phyloP scores from a whole-genome alignment of 164 flowering plant species.

The Macadamia tetraphylla region DNA sequence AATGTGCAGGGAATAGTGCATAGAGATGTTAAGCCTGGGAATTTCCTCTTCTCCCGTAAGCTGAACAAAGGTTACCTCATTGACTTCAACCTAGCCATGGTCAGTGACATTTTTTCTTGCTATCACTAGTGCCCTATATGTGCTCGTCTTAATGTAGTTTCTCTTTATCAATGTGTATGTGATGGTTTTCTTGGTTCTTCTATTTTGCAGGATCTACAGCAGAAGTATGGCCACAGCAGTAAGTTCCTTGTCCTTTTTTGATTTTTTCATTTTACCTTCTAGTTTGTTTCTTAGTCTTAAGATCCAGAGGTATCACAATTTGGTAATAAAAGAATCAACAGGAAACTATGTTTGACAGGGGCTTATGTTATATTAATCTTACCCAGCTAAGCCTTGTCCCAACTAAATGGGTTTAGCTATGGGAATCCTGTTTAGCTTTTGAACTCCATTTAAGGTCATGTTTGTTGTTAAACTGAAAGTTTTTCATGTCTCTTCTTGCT shows the following conservation, averaged over 20 bases:
- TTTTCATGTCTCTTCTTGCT: too few relatives aligned
- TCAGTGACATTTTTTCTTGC: constrained; percentile 28
- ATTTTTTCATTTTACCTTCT: background rate
- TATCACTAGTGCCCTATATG: constrained; percentile 1
- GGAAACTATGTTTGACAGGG: too few relatives aligned
- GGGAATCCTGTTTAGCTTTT: too few relatives aligned
- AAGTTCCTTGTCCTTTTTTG: constrained; percentile 21
- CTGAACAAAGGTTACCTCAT: constrained; percentile 78
- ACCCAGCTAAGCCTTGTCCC: too few relatives aligned
- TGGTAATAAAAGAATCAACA: background rate
- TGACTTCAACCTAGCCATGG: constrained; percentile 95
- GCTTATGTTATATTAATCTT: too few relatives aligned
- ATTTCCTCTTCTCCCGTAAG: constrained; percentile 79
- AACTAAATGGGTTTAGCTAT: too few relatives aligned
- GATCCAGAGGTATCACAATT: background rate
- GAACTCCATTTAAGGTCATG: too few relatives aligned
- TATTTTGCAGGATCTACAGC: constrained; percentile 59
- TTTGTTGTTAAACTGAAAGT: too few relatives aligned
- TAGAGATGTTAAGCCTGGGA: constrained; percentile 98
- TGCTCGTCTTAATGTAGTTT: background rate
- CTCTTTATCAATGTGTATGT: background rate
- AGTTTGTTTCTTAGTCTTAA: background rate
- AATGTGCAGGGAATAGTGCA: constrained; percentile 72
- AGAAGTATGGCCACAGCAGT: constrained; percentile 47
- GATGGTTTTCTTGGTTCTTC: constrained; percentile 1